Percentiles rank a stretch among this genome's conserved stretches.
Evolutionary conservation across 345 rosid genomes (phyloP).

Genomic region (Eucalyptus tenuipes): DNA sequence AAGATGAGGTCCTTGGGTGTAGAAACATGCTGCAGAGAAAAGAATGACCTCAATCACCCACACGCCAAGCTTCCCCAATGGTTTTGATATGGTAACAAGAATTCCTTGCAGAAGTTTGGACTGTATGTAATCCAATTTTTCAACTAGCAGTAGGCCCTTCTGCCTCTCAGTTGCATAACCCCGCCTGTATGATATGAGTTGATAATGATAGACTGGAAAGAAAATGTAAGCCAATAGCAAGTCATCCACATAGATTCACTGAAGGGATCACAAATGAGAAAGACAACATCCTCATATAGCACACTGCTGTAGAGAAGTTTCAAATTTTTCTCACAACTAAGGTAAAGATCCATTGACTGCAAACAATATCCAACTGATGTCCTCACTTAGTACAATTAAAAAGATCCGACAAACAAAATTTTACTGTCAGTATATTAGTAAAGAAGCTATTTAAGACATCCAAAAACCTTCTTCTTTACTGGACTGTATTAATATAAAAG

Average conservation of each 20-base stretch:
- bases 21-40: background rate
- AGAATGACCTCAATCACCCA: conserved; percentile 60
- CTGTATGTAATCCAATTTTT: conserved; percentile 86
- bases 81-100: conserved; percentile 57
- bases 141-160: conserved; percentile 75
- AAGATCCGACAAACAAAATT: background rate
- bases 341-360: background rate
- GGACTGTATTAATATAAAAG: background rate
- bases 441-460: background rate
- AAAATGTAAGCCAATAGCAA: background rate
- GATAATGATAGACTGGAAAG: background rate
- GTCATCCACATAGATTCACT: background rate
- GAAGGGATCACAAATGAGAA: background rate
- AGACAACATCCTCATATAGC: background rate
- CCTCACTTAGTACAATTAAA: background rate
- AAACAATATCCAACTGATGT: background rate
- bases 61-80: conserved; percentile 55
- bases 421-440: background rate
- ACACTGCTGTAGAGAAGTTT: background rate
- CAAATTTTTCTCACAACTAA: background rate
- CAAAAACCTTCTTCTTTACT: background rate
- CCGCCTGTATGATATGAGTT: conserved; percentile 40
- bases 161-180: conserved; percentile 94
- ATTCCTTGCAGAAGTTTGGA: conserved; percentile 61
- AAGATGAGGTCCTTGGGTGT: background rate